Base-by-base conservation (phyloP, 768 basidiomycete species). In the Mycena rosella region DNA sequence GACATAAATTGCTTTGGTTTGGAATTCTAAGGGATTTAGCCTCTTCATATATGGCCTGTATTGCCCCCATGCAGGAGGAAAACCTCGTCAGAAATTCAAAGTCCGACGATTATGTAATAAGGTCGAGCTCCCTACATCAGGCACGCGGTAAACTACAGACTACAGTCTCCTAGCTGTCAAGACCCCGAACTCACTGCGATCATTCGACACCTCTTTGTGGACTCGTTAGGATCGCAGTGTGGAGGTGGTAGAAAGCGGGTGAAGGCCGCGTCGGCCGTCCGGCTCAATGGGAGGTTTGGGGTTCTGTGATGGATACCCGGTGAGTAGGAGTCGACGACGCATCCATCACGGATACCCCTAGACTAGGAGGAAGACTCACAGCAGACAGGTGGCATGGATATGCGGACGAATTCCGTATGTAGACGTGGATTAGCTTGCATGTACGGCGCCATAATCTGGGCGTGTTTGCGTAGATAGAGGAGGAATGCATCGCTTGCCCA, bases 401-500 rank as follows among this genome's bases (percentile, higher is more conserved):
- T 51, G 17, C 44, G 62, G 22, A 40, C 7, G 22, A 69, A 65
- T 4, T 61, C 52, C 2, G 62, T 30, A 17, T 74, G 68, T 0
- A 73, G 5, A 14, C 26, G 32, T 7, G 75, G 75, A 20, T 61
- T 54, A 3, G 56, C 73, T 60, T 78, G 77, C 0, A 78, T 73
- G 66, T 75, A 79, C 1, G 72, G 75, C 0, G 60, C 60, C 49
- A 61, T 36, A 3, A 60, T 60, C 18, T 60, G 59, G 8, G 60
- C 70, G 45, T 81, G 81, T 17, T 77, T 63, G 0, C 71, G 58
- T 0, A 82, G 75, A 55, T 82, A 82, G 0, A 70, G 2, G 0
- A 56, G 40, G 57, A 82, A 82, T 0, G 79, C 62, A 4, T 80
- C 77, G 3, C 79, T 72, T 0, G 74, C 70, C 80, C 80, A 82